Base-by-base conservation (phyloP, 2,329 filamentous ascomycete species). In the Cryphonectria nitschkei region DNA sequence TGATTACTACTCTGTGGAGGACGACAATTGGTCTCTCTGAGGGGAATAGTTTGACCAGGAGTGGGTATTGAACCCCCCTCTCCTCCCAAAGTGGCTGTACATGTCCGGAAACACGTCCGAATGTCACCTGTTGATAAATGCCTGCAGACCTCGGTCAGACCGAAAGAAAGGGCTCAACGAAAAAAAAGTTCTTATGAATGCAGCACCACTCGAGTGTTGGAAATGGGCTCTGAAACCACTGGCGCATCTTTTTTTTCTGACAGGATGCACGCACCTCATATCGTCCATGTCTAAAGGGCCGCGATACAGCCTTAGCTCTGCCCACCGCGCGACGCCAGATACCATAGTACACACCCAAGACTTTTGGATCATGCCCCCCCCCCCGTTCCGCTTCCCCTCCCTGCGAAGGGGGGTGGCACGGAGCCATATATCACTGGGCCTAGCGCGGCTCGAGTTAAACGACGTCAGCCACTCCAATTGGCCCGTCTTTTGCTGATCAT, bases 381-480 rank as follows among this genome's bases (percentile, higher is more conserved):
- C 22, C 16, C 43, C 16, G 14, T 50, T 8, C 43, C 43, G 6
- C 43, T 50, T 50, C 43, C 43, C 43, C 43, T 22, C 43, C 22
- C 43, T 50, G n/a, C 9, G 43, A 50, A 41, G 37, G 56, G 46
- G 67, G 70, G 70, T 63, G 67, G 58, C 67, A 72, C 70, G 56
- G 65, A 65, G 63, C 39, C 62, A 68, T 65, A 71, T 68, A 71
- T 71, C 54, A 52, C 32, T 56, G 50, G 64, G 71, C 63, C 67
- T 73, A 73, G 71, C 71, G 71, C 71, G 71, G 66, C 69, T 67
- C 58, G 52, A 64, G 14, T 37, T 68, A 69, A 67, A 70, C 69
- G 64, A 65, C 41, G 29, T 39, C 34, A 52, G 50, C 46, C 26
- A 41, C 22, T 60, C 56, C 67, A 60, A 73, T 73, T 73, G 71